A percentile compares a stretch with the other conserved stretches of the same genome.
phyloP scores from a whole-genome alignment of 148 eudicot genomes.

The Heliosperma pusillum region DNA sequence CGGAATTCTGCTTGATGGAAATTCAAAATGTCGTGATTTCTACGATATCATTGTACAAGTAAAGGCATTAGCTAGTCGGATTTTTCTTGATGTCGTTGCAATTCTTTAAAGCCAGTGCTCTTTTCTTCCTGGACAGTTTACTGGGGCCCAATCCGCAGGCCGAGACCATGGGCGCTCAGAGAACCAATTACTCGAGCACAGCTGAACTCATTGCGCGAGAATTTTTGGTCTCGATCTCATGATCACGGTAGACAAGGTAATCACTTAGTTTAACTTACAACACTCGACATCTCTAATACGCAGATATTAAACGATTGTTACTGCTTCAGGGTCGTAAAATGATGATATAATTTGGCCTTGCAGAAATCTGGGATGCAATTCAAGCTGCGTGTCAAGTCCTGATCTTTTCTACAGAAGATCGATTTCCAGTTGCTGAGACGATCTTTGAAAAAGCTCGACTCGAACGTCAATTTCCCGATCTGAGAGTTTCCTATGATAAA shows the following conservation, averaged over 20 bases:
- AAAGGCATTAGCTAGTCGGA: too few relatives aligned
- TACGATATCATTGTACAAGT: too few relatives aligned
- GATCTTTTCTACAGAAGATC: conserved; percentile 74
- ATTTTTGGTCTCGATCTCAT: conserved; percentile 91
- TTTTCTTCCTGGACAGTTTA: too few relatives aligned
- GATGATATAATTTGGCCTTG: not conserved
- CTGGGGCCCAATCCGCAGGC: conserved; percentile 59
- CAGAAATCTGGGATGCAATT: conserved; percentile 95
- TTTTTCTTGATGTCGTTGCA: too few relatives aligned
- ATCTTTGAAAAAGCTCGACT: too few relatives aligned
- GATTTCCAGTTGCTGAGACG: conserved; percentile 57
- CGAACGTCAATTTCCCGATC: conserved; percentile 59
- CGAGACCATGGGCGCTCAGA: conserved; percentile 72
- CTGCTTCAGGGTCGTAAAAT: not conserved
- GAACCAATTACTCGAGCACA: conserved; percentile 58
- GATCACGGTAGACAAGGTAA: conserved; percentile 74
- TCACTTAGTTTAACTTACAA: not conserved
- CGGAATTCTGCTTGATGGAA: too few relatives aligned
- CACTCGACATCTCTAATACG: not conserved
- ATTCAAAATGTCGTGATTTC: too few relatives aligned
- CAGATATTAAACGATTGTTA: too few relatives aligned
- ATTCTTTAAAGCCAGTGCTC: too few relatives aligned
- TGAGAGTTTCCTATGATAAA: conserved; percentile 81
- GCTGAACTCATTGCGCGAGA: conserved; percentile 66
- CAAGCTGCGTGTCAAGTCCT: too few relatives aligned